Conservation (phyloP, 2,329 filamentous ascomycete species). For the Calonectria pseudoturangicola region DNA sequence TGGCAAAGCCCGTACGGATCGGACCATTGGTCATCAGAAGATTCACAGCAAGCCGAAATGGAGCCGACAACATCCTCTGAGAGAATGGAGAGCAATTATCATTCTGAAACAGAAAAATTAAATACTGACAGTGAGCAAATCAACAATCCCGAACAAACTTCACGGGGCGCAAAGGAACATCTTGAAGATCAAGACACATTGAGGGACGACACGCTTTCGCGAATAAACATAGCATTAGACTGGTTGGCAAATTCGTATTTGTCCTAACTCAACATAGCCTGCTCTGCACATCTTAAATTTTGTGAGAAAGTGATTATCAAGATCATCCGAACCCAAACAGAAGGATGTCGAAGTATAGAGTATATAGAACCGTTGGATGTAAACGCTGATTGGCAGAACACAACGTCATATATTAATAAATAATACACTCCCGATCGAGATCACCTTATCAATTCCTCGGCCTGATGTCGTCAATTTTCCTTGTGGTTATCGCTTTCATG, state of each 20-base stretch:
- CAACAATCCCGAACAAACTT: neutral
- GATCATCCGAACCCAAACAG: too few relatives aligned
- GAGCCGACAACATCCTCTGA: neutral
- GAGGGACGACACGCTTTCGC: neutral
- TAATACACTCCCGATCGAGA: too few relatives aligned
- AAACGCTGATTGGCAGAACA: too few relatives aligned
- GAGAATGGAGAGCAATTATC: neutral
- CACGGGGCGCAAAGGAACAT: neutral
- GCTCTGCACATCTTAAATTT: too few relatives aligned
- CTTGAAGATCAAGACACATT: neutral
- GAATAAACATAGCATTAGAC: conserved; percentile 21
- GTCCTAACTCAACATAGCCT: too few relatives aligned
- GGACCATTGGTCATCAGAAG: neutral
- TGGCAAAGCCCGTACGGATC: neutral
- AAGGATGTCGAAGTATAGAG: too few relatives aligned
- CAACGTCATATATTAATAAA: too few relatives aligned
- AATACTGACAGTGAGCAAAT: neutral
- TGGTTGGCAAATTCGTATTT: neutral
- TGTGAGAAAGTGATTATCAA: too few relatives aligned
- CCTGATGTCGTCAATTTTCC: too few relatives aligned
- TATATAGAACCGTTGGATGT: too few relatives aligned
- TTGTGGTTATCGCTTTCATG: too few relatives aligned
- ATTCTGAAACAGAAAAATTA: neutral
- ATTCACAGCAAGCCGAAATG: neutral
- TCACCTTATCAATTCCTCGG: too few relatives aligned